These are phyloP conservation scores for Zoysia pacifica DNA, from an alignment of 176 grass and related monocot species.

Conservation along the genomic window DNA sequence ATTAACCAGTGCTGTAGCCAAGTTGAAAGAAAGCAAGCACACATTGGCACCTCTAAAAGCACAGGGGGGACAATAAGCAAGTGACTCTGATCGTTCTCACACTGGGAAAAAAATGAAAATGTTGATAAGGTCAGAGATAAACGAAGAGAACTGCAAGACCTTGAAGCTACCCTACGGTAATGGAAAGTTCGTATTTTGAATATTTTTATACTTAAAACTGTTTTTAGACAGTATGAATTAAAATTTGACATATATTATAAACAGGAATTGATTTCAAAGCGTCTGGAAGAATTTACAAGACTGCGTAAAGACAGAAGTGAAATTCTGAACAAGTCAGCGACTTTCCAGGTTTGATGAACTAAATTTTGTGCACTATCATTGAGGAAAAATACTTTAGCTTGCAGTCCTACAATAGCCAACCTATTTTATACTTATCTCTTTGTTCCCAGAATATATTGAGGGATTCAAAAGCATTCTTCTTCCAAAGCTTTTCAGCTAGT, in stretches of 20 bases:
- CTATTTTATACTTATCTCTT: background rate
- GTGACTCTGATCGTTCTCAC: constrained; percentile 55
- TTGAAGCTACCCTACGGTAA: constrained; percentile 71
- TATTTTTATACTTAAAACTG: constrained; percentile 15
- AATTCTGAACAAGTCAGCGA: constrained; percentile 75
- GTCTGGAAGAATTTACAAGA: constrained; percentile 67
- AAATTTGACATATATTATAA: constrained; percentile 20
- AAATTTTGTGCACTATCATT: background rate
- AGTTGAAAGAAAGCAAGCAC: constrained; percentile 74
- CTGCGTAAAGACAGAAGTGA: constrained; percentile 81
- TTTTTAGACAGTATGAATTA: background rate
- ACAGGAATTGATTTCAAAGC: constrained; percentile 68
- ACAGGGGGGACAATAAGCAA: constrained; percentile 57
- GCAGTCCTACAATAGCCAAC: background rate
- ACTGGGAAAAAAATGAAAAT: too few relatives aligned
- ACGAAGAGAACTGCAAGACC: too few relatives aligned
- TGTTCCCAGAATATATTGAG: constrained; percentile 55
- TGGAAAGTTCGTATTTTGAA: background rate
- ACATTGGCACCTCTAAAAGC: constrained; percentile 66
- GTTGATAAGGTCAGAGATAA: too few relatives aligned
- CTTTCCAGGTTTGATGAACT: constrained; percentile 68
- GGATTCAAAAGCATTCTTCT: too few relatives aligned
- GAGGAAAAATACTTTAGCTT: background rate
- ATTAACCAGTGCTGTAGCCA: constrained; percentile 52
- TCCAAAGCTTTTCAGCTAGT: too few relatives aligned